A percentile compares a stretch with the other conserved stretches of the same genome.
phyloP scores from a whole-genome alignment of 495 filamentous ascomycete species.

The Aspergillus incahuasiensis region DNA sequence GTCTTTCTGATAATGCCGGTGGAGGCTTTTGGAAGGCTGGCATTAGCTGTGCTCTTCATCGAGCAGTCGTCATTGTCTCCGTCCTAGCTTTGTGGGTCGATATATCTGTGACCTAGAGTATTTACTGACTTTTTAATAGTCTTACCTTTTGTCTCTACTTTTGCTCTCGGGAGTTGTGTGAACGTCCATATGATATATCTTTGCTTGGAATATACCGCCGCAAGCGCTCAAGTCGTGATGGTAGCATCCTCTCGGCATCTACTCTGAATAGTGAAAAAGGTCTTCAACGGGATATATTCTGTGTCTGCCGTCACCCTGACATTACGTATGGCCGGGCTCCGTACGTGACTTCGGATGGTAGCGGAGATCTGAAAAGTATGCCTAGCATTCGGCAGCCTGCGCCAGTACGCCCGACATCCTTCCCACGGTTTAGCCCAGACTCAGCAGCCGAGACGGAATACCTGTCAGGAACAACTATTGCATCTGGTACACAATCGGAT shows the following conservation, averaged over 20 bases:
- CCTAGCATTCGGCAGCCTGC: constrained; percentile 36
- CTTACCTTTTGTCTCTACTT: constrained; percentile 38
- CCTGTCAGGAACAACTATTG: constrained; percentile 26
- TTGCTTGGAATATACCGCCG: constrained; percentile 36
- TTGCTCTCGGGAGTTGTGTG: constrained; percentile 38
- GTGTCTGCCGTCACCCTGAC: constrained; percentile 38
- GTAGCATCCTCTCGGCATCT: constrained; percentile 35
- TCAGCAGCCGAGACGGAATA: constrained; percentile 28
- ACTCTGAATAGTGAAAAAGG: constrained; percentile 41
- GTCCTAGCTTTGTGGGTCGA: constrained; percentile 36
- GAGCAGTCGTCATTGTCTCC: constrained; percentile 33
- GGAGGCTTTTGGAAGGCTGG: constrained; percentile 38
- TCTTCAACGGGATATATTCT: constrained; percentile 39
- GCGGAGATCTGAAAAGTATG: constrained; percentile 27
- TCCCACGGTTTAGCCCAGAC: constrained; percentile 29
- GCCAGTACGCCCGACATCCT: constrained; percentile 29
- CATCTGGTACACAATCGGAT: constrained; percentile 23
- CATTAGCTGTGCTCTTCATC: constrained; percentile 39
- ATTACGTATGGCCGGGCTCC: constrained; percentile 25
- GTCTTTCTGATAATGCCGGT: constrained; percentile 26
- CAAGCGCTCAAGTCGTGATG: constrained; percentile 20
- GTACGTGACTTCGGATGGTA: constrained; percentile 28
- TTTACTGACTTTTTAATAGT: constrained; percentile 19
- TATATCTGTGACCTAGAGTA: background rate
- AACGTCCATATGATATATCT: constrained; percentile 40